Evolutionary conservation across 1,284 basidiomycete genomes (phyloP), one percentile per base, ranked within the genome.

Genomic region (Microstroma glucosiphilum): DNA sequence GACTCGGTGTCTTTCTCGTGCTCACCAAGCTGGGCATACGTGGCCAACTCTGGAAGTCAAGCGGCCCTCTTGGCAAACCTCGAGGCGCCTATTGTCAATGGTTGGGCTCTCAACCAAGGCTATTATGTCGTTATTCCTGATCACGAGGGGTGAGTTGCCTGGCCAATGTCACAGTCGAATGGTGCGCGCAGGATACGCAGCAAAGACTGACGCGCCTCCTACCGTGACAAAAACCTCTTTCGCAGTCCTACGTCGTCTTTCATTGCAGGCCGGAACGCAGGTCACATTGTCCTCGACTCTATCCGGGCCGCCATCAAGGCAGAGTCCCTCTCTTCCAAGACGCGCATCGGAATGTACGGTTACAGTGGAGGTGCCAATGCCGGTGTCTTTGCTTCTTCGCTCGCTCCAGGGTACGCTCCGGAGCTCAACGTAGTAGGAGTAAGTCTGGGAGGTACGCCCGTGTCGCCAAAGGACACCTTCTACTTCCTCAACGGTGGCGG

Each of bases 121-220:
- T 76, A 69, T 66, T 69, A 76, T 53, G 75, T 76, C 8, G 71
- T 72, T 19, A 65, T 68, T 17, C 54, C 75, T 25, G 76, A 78
- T 57, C 68, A 72, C 62, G 69, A 74, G 19, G 48, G 75, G 75
- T 40, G 57, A 59, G 30, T 42, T n/a, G 48, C 7, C 15, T 11
- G n/a, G n/a, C n/a, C n/a, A n/a, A n/a, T n/a, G n/a, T n/a, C n/a
- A n/a, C n/a, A n/a, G n/a, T n/a, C n/a, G n/a, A n/a, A n/a, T n/a
- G n/a, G 25, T 37, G 66, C 15, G 57, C 58, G 57, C 66, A 64
- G 55, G 64, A 62, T 56, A 23, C 58, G 51, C 59, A 64, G n/a
- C n/a, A n/a, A n/a, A n/a, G n/a, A n/a, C n/a, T n/a, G 30, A 37
- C 30, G 30, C 30, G 30, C 30, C 30, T 37, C 4, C 30, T 37